phyloP scores from a whole-genome alignment of 805 yeast species.

The Saccharomycopsis vini region DNA sequence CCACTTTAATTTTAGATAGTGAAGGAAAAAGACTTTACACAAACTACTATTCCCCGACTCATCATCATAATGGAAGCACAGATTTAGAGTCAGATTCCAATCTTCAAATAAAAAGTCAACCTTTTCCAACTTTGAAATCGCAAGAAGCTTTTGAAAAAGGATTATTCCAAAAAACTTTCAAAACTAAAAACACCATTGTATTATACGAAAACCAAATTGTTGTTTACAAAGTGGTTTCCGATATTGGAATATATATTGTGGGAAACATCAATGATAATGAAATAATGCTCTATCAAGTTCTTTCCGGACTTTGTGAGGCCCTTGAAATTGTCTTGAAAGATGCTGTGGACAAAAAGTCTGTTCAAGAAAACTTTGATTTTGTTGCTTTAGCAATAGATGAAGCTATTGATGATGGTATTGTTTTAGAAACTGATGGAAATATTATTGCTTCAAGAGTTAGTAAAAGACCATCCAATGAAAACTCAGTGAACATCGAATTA shows the following conservation, averaged over 20 bases:
- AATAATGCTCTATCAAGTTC: slow-evolving; percentile 61
- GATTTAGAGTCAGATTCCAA: too few relatives aligned
- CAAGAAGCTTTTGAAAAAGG: slow-evolving; percentile 72
- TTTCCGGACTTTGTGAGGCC: slow-evolving; percentile 73
- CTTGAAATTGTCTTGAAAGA: slow-evolving; percentile 63
- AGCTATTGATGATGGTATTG: slow-evolving; percentile 86
- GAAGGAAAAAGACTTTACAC: slow-evolving; percentile 75
- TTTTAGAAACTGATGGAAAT: slow-evolving; percentile 81
- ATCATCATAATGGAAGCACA: slow-evolving; percentile 27
- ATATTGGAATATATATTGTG: slow-evolving; percentile 60
- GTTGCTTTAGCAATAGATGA: slow-evolving; percentile 85
- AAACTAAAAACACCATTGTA: slow-evolving; percentile 71
- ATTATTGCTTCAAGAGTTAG: slow-evolving; percentile 87
- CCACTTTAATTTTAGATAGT: slow-evolving; percentile 70
- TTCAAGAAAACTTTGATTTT: slow-evolving; percentile 78
- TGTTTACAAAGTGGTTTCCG: slow-evolving; percentile 80
- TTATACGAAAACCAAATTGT: slow-evolving; percentile 72
- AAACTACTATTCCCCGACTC: slow-evolving; percentile 73
- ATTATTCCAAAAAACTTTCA: slow-evolving; percentile 67
- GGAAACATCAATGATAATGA: slow-evolving; percentile 83
- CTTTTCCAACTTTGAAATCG: slow-evolving; percentile 40
- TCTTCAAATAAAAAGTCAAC: slow-evolving; percentile 19
- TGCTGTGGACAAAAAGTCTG: slow-evolving; percentile 66
- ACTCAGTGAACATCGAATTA: slow-evolving; percentile 48
- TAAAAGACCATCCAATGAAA: slow-evolving; percentile 69